Evolutionary conservation across 2,329 filamentous ascomycete genomes (phyloP), one percentile per base, ranked within the genome.

Genomic region (Pseudonectria buxi): DNA sequence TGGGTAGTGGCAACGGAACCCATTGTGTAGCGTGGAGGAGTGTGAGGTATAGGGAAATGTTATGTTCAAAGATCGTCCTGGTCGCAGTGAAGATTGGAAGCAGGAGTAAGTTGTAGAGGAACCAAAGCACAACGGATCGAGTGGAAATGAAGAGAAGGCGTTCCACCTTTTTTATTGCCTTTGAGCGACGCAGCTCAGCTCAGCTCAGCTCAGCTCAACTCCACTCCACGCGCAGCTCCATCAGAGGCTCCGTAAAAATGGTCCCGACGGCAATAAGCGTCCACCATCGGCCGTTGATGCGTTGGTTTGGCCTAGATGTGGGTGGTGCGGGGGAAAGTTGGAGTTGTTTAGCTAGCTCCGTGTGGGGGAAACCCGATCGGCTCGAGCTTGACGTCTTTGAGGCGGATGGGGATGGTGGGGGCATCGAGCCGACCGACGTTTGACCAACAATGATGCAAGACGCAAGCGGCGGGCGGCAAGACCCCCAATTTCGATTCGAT

Each of bases 1-100:
- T 50, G 40, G 36, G 47, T 34, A 13, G 50, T 36, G 24, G 49
- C 41, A 30, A 55, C 50, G 41, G 55, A 54, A 27, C 55, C 49
- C 51, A 57, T 54, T 14, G 16, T 53, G 36, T 31, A 22, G n/a
- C n/a, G n/a, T 41, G 27, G 13, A 18, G n/a, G 11, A 25, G 16
- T 13, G 22, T 26, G 24, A 6, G 10, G 32, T 34, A 37, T 22
- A 26, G 13, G 7, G 24, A 10, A 13, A 10, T 22, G 27, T 28
- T 14, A 9, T 30, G 14, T 31, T 22, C 10, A 28, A 28, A 9
- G 27, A 22, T 22, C 5, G 5, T 9, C 18, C 9, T 9, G 18
- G 28, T 26, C 28, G 25, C 12, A 27, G 32, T 36, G 13, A 37
- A 28, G 18, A 22, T 34, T 26, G 26, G 36, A 14, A 32, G 31